These are phyloP conservation scores for Ascosphaera pollenicola DNA, from an alignment of 2,329 filamentous ascomycete genomes.

Conservation along the genomic window DNA sequence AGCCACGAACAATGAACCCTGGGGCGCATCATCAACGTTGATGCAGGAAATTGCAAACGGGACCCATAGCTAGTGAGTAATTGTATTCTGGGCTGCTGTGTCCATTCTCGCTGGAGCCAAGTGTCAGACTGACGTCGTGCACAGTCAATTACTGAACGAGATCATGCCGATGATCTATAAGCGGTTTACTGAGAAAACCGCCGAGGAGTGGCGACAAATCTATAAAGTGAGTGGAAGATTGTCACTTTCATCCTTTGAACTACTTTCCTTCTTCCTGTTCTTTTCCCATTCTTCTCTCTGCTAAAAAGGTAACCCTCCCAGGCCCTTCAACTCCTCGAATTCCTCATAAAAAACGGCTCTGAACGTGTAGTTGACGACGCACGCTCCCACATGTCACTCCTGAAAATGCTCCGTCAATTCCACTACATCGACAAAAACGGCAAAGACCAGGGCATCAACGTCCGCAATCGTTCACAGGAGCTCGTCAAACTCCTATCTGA, in stretches of 20 bases:
- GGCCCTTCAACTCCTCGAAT: constrained; percentile 57
- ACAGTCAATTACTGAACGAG: constrained; percentile 84
- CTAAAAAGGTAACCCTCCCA: constrained; percentile 9
- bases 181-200: constrained; percentile 92
- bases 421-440: constrained; percentile 92
- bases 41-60: constrained; percentile 99
- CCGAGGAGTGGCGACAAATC: constrained; percentile 97
- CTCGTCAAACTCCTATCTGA: constrained; percentile 82
- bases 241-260: not conserved
- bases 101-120: no score
- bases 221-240: constrained; percentile 50
- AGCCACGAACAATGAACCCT: constrained; percentile 97
- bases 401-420: constrained; percentile 98
- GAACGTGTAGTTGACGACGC: constrained; percentile 96
- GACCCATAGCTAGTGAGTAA: constrained; percentile 85
- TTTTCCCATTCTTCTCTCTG: not conserved
- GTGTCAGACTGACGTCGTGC: constrained; percentile 4
- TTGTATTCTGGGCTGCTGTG: no score
- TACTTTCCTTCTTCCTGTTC: not conserved
- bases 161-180: constrained; percentile 99
- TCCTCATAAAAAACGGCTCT: constrained; percentile 87
- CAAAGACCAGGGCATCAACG: constrained; percentile 96
- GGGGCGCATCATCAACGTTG: constrained; percentile 61
- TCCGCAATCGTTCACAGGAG: constrained; percentile 90
- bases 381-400: constrained; percentile 74